phyloP scores from a whole-genome alignment of 2,329 filamentous ascomycete species.

The Penicillium sp. region DNA sequence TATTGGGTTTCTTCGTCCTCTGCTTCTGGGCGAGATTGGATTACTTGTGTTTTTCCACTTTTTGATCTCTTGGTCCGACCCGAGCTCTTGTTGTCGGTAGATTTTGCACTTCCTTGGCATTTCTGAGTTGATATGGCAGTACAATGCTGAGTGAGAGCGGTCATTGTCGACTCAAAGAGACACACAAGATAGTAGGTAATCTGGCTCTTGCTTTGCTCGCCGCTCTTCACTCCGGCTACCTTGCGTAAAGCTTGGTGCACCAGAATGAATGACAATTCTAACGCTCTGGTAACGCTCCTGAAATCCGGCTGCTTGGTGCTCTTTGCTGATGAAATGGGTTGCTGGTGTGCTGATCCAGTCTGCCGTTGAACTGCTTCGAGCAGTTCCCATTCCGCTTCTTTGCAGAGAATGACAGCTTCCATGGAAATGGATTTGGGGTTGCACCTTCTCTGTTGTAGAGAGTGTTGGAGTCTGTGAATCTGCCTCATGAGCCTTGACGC shows the following conservation, averaged over 20 bases:
- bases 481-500: conserved; percentile 30
- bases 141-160: conserved; percentile 28
- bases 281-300: conserved; percentile 18
- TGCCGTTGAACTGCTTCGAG: conserved; percentile 12
- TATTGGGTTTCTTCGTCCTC: too few relatives aligned
- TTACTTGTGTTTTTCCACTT: too few relatives aligned
- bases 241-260: conserved; percentile 31
- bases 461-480: conserved; percentile 33
- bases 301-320: conserved; percentile 18
- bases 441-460: conserved; percentile 32
- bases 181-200: conserved; percentile 36
- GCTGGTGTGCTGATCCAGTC: not conserved
- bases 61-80: too few relatives aligned
- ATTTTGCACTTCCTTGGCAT: conserved; percentile 15
- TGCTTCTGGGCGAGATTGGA: too few relatives aligned
- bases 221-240: conserved; percentile 17
- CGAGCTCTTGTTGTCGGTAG: conserved; percentile 12
- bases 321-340: not conserved
- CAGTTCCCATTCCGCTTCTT: conserved; percentile 26
- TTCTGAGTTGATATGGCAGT: conserved; percentile 14
- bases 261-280: conserved; percentile 27
- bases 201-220: conserved; percentile 16
- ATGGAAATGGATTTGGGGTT: conserved; percentile 23
- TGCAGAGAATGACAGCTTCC: conserved; percentile 30
- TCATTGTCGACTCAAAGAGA: conserved; percentile 33